Evolutionary conservation across 2,329 filamentous ascomycete species (phyloP).

Genomic region (Arachnomyces sp.): DNA sequence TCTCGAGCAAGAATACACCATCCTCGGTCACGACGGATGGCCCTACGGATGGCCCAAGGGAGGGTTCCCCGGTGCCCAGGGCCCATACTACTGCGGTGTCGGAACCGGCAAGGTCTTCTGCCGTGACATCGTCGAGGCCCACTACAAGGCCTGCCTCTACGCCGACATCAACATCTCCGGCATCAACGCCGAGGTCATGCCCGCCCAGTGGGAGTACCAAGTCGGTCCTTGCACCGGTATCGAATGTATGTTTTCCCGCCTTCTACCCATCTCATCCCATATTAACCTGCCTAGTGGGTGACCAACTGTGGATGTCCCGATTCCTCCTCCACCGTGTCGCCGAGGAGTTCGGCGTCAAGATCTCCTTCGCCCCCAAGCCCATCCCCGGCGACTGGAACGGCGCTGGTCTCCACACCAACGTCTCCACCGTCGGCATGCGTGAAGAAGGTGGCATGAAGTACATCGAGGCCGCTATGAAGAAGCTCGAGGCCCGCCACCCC

Average conservation of each 20-base stretch:
- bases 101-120: conserved; percentile 95
- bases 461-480: conserved; percentile 81
- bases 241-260: conserved; percentile 52
- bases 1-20: conserved; percentile 95
- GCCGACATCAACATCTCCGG: conserved; percentile 89
- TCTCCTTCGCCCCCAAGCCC: conserved; percentile 92
- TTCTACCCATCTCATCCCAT: neutral
- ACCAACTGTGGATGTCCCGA: conserved; percentile 90
- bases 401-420: conserved; percentile 87
- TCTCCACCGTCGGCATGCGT: conserved; percentile 83
- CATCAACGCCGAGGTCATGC: conserved; percentile 98
- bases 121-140: conserved; percentile 93
- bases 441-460: conserved; percentile 87
- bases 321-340: conserved; percentile 85
- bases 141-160: conserved; percentile 86
- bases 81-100: conserved; percentile 96
- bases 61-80: conserved; percentile 85
- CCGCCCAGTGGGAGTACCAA: conserved; percentile 97
- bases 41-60: conserved; percentile 87
- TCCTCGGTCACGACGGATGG: conserved; percentile 75
- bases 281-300: conserved; percentile 58
- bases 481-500: conserved; percentile 65
- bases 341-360: conserved; percentile 93
- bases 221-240: conserved; percentile 86
- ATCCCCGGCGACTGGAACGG: conserved; percentile 97